Percentiles rank a stretch among this genome's conserved stretches.
Evolutionary conservation across 2,329 filamentous ascomycete genomes (phyloP).

Genomic region (Neonectria neomacrospora): DNA sequence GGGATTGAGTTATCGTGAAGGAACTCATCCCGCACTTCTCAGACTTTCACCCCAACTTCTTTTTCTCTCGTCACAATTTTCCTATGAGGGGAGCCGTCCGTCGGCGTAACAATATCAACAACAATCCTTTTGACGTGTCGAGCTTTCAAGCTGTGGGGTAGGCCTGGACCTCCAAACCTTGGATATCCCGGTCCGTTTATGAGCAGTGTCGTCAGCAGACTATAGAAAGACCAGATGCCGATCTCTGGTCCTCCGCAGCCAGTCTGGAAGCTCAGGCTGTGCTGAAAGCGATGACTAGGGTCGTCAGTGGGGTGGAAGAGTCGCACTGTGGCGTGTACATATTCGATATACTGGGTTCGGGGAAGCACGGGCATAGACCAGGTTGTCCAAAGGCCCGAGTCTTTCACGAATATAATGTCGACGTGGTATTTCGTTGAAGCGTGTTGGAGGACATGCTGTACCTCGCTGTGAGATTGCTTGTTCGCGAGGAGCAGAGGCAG

Average conservation of each 20-base stretch:
- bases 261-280: conserved; percentile 1
- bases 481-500: conserved; percentile 11
- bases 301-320: conserved; percentile 23
- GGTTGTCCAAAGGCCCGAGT: conserved; percentile 19
- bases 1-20: neutral
- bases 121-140: conserved; percentile 13
- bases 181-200: conserved; percentile 1
- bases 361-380: conserved; percentile 16
- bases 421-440: conserved; percentile 10
- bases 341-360: conserved; percentile 9
- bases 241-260: neutral
- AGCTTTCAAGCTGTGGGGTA: rapidly evolving
- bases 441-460: neutral
- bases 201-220: neutral
- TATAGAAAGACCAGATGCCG: conserved; percentile 6
- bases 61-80: neutral
- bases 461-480: neutral
- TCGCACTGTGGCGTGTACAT: conserved; percentile 12
- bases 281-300: neutral
- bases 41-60: neutral
- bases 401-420: conserved; percentile 28
- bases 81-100: conserved; percentile 10
- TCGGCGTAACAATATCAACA: conserved; percentile 15
- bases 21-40: neutral
- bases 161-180: no score